A percentile compares a stretch with the other conserved stretches of the same genome.
These are phyloP conservation scores for Auricularia auricula-judae DNA, from an alignment of 768 basidiomycete species.

Conservation along the genomic window DNA sequence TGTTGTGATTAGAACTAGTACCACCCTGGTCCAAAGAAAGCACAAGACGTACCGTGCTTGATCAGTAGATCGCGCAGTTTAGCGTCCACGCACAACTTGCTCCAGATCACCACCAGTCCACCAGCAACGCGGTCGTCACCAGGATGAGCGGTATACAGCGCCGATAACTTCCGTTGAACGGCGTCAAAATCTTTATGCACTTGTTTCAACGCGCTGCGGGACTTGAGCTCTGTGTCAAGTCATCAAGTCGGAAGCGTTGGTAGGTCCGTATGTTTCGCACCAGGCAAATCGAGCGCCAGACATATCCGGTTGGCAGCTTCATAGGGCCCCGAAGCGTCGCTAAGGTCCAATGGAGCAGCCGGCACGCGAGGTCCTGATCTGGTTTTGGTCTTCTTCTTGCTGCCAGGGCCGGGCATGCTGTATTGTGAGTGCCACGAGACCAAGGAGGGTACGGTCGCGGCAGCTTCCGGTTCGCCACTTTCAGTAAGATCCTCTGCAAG, in stretches of 20 bases:
- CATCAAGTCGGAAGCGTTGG: background rate
- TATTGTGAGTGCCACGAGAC: too few species aligned
- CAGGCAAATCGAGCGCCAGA: background rate
- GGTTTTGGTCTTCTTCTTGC: background rate
- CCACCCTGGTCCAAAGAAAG: background rate
- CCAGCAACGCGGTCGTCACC: constrained; percentile 40
- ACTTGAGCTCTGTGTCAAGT: constrained; percentile 35
- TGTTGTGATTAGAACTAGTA: constrained; percentile 12
- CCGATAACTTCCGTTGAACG: constrained; percentile 39
- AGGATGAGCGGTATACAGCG: constrained; percentile 31
- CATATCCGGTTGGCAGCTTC: background rate
- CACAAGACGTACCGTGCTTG: constrained; percentile 33
- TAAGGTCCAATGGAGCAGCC: background rate
- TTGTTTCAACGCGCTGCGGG: constrained; percentile 49
- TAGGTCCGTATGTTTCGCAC: background rate
- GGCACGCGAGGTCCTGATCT: background rate
- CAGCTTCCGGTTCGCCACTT: too few species aligned
- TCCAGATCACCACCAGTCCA: constrained; percentile 49
- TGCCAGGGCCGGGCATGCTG: background rate
- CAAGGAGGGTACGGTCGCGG: too few species aligned
- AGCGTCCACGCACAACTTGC: constrained; percentile 52
- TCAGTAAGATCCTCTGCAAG: too few species aligned
- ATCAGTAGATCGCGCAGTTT: constrained; percentile 50
- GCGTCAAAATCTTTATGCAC: constrained; percentile 46
- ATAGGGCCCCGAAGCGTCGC: background rate